Percentiles rank a stretch among this genome's conserved stretches.
These are phyloP conservation scores for Pestalotiopsis sp. DNA, from an alignment of 2,329 filamentous ascomycete genomes.

Conservation along the genomic window DNA sequence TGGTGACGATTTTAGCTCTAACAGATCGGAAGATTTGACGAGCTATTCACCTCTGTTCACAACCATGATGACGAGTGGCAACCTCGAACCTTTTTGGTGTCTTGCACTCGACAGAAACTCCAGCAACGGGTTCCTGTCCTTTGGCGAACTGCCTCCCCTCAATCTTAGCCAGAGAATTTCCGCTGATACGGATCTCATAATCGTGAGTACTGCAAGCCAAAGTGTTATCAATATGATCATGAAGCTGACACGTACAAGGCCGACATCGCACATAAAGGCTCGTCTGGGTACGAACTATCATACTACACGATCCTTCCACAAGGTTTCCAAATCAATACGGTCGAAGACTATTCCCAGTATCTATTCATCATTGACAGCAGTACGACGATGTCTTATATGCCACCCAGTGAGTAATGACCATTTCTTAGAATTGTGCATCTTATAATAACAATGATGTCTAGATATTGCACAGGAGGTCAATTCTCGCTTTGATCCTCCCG, in stretches of 20 bases:
- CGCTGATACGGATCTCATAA: constrained; percentile 43
- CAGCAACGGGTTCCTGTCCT: constrained; percentile 46
- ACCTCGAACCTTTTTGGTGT: constrained; percentile 48
- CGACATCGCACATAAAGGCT: constrained; percentile 38
- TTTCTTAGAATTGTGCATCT: not conserved
- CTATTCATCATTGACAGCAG: constrained; percentile 56
- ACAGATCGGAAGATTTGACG: constrained; percentile 35
- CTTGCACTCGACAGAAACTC: constrained; percentile 51
- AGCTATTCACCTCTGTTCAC: constrained; percentile 51
- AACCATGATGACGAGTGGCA: constrained; percentile 48
- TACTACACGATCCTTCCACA: constrained; percentile 57
- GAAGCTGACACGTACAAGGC: constrained; percentile 35
- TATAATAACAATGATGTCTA: constrained; percentile 20
- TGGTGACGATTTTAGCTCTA: constrained; percentile 33
- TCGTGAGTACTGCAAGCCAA: constrained; percentile 37
- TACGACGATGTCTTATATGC: constrained; percentile 53
- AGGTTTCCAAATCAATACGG: constrained; percentile 47
- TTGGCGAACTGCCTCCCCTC: constrained; percentile 48
- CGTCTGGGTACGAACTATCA: constrained; percentile 47
- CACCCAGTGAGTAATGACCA: constrained; percentile 42
- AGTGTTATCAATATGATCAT: not conserved
- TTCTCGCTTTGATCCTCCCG: constrained; percentile 43
- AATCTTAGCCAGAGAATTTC: constrained; percentile 27
- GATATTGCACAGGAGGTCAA: constrained; percentile 52
- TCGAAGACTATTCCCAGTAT: constrained; percentile 43